Percentiles rank a stretch among this genome's conserved stretches.
Evolutionary conservation across 306 rosid genomes (phyloP).

Genomic region (Cajanus cajan): DNA sequence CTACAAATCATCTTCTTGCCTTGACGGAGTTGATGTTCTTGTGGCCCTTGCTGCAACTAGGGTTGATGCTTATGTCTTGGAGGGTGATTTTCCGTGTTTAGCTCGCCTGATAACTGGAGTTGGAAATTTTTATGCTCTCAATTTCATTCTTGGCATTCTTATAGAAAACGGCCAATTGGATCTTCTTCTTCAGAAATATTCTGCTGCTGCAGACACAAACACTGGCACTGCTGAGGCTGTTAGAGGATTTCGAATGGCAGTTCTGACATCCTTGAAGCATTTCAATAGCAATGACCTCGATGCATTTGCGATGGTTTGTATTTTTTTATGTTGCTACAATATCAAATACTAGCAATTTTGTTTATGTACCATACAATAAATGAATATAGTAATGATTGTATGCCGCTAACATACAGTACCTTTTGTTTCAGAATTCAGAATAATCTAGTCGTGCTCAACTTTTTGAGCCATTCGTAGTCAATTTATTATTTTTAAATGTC

Average conservation of each 20-base stretch:
- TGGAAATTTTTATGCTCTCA: slow-evolving; percentile 88
- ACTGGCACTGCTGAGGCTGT: slow-evolving; percentile 82
- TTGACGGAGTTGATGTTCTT: slow-evolving; percentile 99
- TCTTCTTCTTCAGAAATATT: slow-evolving; percentile 94
- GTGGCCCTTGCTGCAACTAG: slow-evolving; percentile 98
- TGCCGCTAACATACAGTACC: neutral
- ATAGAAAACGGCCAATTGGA: slow-evolving; percentile 95
- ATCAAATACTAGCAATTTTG: neutral
- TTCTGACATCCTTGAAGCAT: slow-evolving; percentile 95
- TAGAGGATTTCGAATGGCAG: slow-evolving; percentile 96
- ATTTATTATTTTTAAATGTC: neutral
- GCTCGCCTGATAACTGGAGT: slow-evolving; percentile 98
- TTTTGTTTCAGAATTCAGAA: neutral
- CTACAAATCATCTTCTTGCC: slow-evolving; percentile 96
- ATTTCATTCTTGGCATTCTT: slow-evolving; percentile 94
- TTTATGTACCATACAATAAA: neutral
- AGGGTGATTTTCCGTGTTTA: slow-evolving; percentile 96
- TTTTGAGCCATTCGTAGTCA: slow-evolving; percentile 8
- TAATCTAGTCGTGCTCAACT: neutral
- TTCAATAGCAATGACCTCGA: slow-evolving; percentile 91
- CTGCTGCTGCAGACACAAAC: slow-evolving; percentile 85
- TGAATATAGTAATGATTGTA: slow-evolving; percentile 11
- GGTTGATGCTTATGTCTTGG: slow-evolving; percentile 88
- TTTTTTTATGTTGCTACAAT: slow-evolving; percentile 14
- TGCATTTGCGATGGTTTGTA: slow-evolving; percentile 94